Evolutionary conservation across 2,329 filamentous ascomycete genomes (phyloP), one percentile per base, ranked within the genome.

Genomic region (Xylariaceae sp.): DNA sequence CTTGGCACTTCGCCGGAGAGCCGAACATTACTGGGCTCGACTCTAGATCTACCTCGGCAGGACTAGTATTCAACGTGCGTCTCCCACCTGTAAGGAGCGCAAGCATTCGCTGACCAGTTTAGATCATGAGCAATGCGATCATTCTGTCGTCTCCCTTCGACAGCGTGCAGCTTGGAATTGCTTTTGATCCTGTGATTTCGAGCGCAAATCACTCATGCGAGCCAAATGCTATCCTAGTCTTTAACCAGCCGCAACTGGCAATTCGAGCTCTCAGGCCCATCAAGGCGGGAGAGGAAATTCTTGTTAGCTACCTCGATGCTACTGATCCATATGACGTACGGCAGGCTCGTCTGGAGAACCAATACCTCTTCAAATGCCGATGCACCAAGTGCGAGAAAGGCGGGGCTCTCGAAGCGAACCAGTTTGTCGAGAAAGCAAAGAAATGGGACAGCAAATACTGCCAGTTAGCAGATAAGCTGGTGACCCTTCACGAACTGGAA

Each of bases 181-280:
- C 62, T 0, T 69, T 72, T 34, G 69, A 72, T 51, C 65, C 67
- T n/a, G 34, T 69, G 49, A 62, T 70, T 44, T 69, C 64, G 17
- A 66, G 58, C 39, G 64, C 67, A 9, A 83, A 82, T 56, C 80
- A 83, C 64, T 82, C 78, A 2, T 82, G 80, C 65, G 75, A 78
- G 37, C 78, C 79, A 1, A 82, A 82, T 57, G 75, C 75, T 4
- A 74, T 73, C 41, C 68, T 79, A 8, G 71, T 78, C 55, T 78
- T 80, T 72, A 78, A 82, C 61, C 77, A 78, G 35, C 72, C 78
- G 0, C 64, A 66, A 55, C 66, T 76, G 2, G 66, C 75, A 10
- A 66, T 82, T 8, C 75, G 79, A 15, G 75, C 79, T 2, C 68
- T 80, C 1, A 73, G 67, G 48, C 71, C 75, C 1, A 80, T 82